A percentile compares a stretch with the other conserved stretches of the same genome.
Evolutionary conservation across 176 grass and related monocot genomes (phyloP).

Genomic region (Avena sativa): DNA sequence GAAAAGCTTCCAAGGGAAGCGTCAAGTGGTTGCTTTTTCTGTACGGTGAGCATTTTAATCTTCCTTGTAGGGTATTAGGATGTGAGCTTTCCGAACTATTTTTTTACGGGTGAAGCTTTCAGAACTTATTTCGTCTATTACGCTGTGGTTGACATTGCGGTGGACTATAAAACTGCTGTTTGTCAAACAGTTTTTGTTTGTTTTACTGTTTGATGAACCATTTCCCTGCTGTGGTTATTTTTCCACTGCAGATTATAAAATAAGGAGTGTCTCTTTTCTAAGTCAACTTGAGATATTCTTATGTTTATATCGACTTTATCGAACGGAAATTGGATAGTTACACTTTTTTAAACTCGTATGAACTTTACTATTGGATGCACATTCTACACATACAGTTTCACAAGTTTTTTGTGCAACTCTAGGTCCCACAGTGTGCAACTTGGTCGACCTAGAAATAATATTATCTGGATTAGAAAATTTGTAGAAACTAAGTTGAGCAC

Average conservation of each 20-base stretch:
- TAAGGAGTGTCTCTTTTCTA: background rate
- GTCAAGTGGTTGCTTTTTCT: constrained; percentile 68
- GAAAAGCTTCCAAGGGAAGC: constrained; percentile 90
- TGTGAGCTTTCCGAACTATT: background rate
- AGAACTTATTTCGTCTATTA: background rate
- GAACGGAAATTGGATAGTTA: background rate
- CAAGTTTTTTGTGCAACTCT: background rate
- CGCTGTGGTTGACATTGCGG: background rate
- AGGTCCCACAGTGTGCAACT: background rate
- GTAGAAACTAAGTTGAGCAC: background rate
- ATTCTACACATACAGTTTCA: background rate
- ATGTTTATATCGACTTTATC: background rate
- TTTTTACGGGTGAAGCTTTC: background rate
- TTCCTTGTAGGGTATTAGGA: constrained; percentile 27
- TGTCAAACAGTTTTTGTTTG: background rate
- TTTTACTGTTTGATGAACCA: constrained; percentile 15
- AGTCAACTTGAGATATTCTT: background rate
- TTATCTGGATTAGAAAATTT: background rate
- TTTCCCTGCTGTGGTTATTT: background rate
- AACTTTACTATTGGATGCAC: background rate
- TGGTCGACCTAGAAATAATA: background rate
- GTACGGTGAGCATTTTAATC: constrained; percentile 63
- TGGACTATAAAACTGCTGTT: background rate
- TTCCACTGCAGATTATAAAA: background rate
- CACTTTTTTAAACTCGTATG: background rate